These are phyloP conservation scores for Pleodorina starrii DNA, from an alignment of 139 green algal species.

Conservation along the genomic window DNA sequence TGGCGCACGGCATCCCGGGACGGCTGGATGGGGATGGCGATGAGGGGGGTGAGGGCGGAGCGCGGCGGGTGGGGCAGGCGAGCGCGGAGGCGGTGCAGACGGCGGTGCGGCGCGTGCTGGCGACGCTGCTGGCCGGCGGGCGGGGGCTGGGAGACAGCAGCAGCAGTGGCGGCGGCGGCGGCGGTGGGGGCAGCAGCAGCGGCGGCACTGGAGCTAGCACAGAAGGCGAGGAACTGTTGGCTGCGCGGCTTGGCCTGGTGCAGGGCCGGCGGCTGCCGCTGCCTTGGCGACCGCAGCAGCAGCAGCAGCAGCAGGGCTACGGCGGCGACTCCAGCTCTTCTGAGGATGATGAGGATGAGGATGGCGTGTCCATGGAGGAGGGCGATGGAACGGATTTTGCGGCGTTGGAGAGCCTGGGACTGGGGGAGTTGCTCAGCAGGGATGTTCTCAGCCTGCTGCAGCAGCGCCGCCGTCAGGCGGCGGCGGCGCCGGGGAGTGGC, in stretches of 20 bases:
- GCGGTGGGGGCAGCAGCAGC: not conserved
- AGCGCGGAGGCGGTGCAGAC: not conserved
- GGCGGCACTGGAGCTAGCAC: not conserved
- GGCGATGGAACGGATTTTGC: too few relatives aligned
- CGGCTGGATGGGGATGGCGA: not conserved
- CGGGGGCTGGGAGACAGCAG: not conserved
- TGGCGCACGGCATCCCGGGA: too few relatives aligned
- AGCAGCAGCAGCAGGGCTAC: too few relatives aligned
- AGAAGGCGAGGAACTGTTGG: not conserved
- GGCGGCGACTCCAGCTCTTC: too few relatives aligned
- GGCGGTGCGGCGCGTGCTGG: slow-evolving; percentile 17
- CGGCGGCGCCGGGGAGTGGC: too few relatives aligned
- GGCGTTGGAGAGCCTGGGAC: not conserved
- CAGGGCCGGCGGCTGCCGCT: too few relatives aligned
- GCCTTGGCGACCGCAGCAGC: too few relatives aligned
- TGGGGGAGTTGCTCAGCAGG: not conserved
- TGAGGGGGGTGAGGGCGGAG: not conserved
- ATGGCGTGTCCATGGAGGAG: too few relatives aligned
- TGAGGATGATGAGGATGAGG: too few relatives aligned
- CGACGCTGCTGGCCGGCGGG: not conserved
- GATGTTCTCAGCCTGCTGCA: not conserved
- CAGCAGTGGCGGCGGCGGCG: not conserved
- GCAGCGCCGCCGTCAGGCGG: not conserved
- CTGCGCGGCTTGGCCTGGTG: too few relatives aligned
- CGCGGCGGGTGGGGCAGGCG: not conserved